These are phyloP conservation scores for Nothophaeocryptopus gaeumannii DNA, from an alignment of 2,329 filamentous ascomycete genomes.

Conservation along the genomic window DNA sequence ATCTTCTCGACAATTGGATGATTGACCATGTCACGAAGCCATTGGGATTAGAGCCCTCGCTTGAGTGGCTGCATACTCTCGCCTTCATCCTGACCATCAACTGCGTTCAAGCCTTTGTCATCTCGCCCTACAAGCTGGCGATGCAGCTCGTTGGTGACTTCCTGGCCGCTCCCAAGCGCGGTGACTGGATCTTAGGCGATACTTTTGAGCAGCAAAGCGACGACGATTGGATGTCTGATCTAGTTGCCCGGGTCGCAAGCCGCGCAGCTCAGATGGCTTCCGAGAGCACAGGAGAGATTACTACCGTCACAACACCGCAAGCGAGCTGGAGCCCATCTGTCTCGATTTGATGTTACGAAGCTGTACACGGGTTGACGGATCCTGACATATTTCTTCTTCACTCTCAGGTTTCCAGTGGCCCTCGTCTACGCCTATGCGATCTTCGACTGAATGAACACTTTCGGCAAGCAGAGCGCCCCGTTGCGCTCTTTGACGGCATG, in stretches of 20 bases:
- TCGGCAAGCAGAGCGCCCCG: no score
- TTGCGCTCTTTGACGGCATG: no score
- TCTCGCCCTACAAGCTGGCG: slow-evolving; percentile 1
- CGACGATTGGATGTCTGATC: not conserved
- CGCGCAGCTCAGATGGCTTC: no score
- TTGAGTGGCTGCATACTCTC: not conserved
- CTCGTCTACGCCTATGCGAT: no score
- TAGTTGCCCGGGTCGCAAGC: not conserved
- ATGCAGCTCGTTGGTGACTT: slow-evolving; percentile 7
- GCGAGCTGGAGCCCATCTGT: no score
- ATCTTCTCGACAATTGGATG: slow-evolving; percentile 13
- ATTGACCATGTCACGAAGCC: slow-evolving; percentile 15
- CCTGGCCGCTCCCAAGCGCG: slow-evolving; percentile 12
- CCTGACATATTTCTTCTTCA: no score
- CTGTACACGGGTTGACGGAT: no score
- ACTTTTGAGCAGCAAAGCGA: not conserved
- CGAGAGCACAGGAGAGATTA: no score
- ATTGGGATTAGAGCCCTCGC: slow-evolving; percentile 8
- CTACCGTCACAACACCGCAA: no score
- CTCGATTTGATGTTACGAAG: no score
- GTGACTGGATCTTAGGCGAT: slow-evolving; percentile 17
- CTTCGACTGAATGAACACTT: no score
- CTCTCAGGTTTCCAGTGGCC: no score
- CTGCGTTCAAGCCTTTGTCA: not conserved
- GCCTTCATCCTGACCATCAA: slow-evolving; percentile 7